A percentile compares a stretch with the other conserved stretches of the same genome.
Conservation (phyloP, 345 rosid species). For the Arabidopsis thaliana region TAIR10.1 NC_003070.9:8525501-8526000, state of each 20-base stretch:
- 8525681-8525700: slow-evolving; percentile 59
- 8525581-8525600: slow-evolving; percentile 66
- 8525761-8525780: slow-evolving; percentile 68
- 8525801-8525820: slow-evolving; percentile 71
- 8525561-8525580: slow-evolving; percentile 57
- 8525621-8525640: slow-evolving; percentile 58
- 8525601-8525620: slow-evolving; percentile 56
- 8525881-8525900: slow-evolving; percentile 60
- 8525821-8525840: slow-evolving; percentile 71
- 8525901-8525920: slow-evolving; percentile 70
- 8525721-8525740: slow-evolving; percentile 57
- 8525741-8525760: slow-evolving; percentile 64
- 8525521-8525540: slow-evolving; percentile 29
- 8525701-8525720: slow-evolving; percentile 61
- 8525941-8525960: slow-evolving; percentile 50
- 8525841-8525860: slow-evolving; percentile 82
- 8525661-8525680: slow-evolving; percentile 64
- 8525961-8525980: slow-evolving; percentile 57
- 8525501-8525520: slow-evolving; percentile 12
- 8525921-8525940: slow-evolving; percentile 64
- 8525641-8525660: slow-evolving; percentile 52
- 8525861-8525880: slow-evolving; percentile 75
- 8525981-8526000: slow-evolving; percentile 57
- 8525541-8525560: slow-evolving; percentile 41
- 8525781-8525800: slow-evolving; percentile 71